Conservation (phyloP, 2,329 filamentous ascomycete species). For the Fusarium vanettenii region DNA sequence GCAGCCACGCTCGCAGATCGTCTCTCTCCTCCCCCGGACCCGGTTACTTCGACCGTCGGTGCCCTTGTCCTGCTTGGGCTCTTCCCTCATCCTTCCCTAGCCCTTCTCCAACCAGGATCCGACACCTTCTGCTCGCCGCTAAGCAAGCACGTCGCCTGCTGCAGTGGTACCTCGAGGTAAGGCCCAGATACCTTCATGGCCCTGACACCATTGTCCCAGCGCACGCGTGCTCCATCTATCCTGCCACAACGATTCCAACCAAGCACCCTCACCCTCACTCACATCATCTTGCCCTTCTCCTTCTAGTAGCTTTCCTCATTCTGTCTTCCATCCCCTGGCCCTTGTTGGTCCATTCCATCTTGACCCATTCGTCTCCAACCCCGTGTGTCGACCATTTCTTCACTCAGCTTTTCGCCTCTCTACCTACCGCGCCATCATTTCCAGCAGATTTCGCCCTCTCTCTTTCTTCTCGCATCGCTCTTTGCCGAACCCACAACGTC, state of each 20-base stretch:
- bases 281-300: slow-evolving; percentile 27
- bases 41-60: slow-evolving; percentile 38
- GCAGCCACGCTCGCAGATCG: slow-evolving; percentile 42
- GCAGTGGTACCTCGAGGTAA: slow-evolving; percentile 39
- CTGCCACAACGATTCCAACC: slow-evolving; percentile 29
- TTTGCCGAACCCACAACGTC: slow-evolving; percentile 12
- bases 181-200: slow-evolving; percentile 35
- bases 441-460: slow-evolving; percentile 16
- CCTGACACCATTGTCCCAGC: slow-evolving; percentile 42
- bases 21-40: slow-evolving; percentile 37
- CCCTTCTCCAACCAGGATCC: slow-evolving; percentile 39
- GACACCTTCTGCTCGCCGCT: slow-evolving; percentile 37
- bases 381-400: slow-evolving; percentile 30
- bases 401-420: slow-evolving; percentile 15
- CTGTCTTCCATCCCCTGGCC: slow-evolving; percentile 32
- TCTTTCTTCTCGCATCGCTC: slow-evolving; percentile 19
- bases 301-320: slow-evolving; percentile 23
- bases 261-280: slow-evolving; percentile 28
- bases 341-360: slow-evolving; percentile 32
- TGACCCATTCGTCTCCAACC: slow-evolving; percentile 32
- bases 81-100: slow-evolving; percentile 39
- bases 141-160: slow-evolving; percentile 30
- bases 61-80: slow-evolving; percentile 31
- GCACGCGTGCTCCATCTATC: slow-evolving; percentile 34
- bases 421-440: slow-evolving; percentile 33